phyloP scores from a whole-genome alignment of 495 filamentous ascomycete species.

The Hyaloscypha bicolor region DNA sequence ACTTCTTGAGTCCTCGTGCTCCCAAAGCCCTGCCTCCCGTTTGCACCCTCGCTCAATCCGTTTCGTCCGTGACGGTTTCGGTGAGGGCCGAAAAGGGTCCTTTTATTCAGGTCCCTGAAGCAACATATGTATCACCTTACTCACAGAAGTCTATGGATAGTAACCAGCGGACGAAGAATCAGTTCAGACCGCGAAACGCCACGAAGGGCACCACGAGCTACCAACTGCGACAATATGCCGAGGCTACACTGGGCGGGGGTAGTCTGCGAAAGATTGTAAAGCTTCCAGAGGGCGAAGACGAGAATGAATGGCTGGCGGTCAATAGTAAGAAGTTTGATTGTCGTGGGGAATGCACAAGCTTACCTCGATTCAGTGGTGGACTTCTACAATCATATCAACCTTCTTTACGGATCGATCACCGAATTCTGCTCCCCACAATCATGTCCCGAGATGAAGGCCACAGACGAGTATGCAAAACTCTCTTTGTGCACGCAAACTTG shows the following conservation, averaged over 20 bases:
- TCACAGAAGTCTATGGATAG: slow-evolving; percentile 53
- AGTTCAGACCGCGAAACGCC: slow-evolving; percentile 87
- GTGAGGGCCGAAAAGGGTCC: slow-evolving; percentile 22
- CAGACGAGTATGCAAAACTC: slow-evolving; percentile 74
- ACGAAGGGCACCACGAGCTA: slow-evolving; percentile 92
- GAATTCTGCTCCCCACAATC: slow-evolving; percentile 97
- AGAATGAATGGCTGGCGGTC: slow-evolving; percentile 97
- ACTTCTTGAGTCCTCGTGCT: slow-evolving; percentile 27
- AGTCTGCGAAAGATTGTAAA: slow-evolving; percentile 95
- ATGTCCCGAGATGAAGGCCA: slow-evolving; percentile 99
- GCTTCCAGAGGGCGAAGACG: slow-evolving; percentile 93
- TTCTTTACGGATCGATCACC: slow-evolving; percentile 97
- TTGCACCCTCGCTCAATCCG: slow-evolving; percentile 24
- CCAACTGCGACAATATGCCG: slow-evolving; percentile 95
- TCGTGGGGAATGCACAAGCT: slow-evolving; percentile 1
- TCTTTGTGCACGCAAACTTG: neutral
- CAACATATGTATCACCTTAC: slow-evolving; percentile 33
- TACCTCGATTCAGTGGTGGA: slow-evolving; percentile 74
- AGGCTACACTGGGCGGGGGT: slow-evolving; percentile 93
- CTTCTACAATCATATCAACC: slow-evolving; percentile 99
- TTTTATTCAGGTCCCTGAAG: slow-evolving; percentile 18
- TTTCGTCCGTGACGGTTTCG: slow-evolving; percentile 26
- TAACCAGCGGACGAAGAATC: slow-evolving; percentile 84
- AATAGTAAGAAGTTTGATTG: slow-evolving; percentile 64
- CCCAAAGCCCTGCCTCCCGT: slow-evolving; percentile 26